Base-by-base conservation (phyloP, 140 eudicot species). In the Senecio squalidus region DNA sequence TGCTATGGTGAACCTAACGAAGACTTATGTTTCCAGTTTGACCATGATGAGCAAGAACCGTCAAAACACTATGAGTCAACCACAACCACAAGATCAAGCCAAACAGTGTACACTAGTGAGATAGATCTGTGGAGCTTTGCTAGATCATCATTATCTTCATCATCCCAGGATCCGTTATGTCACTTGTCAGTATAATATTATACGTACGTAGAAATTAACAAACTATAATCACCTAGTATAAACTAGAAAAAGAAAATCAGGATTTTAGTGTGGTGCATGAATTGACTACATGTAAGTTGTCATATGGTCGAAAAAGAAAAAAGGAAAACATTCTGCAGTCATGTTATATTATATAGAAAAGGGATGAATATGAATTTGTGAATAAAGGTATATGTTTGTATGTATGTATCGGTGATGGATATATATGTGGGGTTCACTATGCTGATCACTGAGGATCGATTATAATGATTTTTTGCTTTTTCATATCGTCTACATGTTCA, bases 111-210 rank as follows among this genome's bases (percentile, higher is more conserved):
- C 30, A 60, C 66, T 25, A 67, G 60, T 30, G 89, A 80, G 74
- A 67, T 77, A 1, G 89, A 87, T 21, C 66, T 78, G 6, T 87
- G 95, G 95, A 75, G 71, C 80, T 77, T 74, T 5, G 81, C 80
- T 14, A 44, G 72, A 43, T 41, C 86, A 11, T 65, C 92, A 0
- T 69, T 72, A 0, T 45, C 78, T 57, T 72, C 73, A 4, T 57
- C 78, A 11, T 64, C 89, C 2, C 69, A 76, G 10, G 83, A 83
- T 58, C 91, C 91, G 0, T 50, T 83, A 18, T 76, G 78, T 61
- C 85, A 83, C 54, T 55, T 79, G 69, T 76, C 86, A 9, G 81
- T 83, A 56, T 82, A 68, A 56, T 27, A 34, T 13, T 60, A 51
- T 28, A 50, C 68, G 55, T 69, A 60, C 55, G 27, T 38, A 69